Evolutionary conservation across 2,329 filamentous ascomycete genomes (phyloP).

Genomic region (Cordyceps pruinosa): DNA sequence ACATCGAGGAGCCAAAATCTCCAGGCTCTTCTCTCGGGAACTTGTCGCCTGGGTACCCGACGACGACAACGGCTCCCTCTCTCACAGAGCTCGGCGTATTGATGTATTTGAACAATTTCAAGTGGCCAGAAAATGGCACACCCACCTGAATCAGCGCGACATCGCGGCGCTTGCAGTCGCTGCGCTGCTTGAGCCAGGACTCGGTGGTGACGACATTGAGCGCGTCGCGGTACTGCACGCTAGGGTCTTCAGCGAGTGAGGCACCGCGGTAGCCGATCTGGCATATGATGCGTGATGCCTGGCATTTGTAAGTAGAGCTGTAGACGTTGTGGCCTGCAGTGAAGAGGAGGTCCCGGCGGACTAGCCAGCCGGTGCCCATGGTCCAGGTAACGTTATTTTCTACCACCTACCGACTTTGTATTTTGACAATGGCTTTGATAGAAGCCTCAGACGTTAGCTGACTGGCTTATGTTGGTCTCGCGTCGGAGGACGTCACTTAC

Average conservation of each 20-base stretch:
- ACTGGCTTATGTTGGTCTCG: background rate
- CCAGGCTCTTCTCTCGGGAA: background rate
- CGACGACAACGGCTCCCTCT: background rate
- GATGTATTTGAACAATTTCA: constrained; percentile 12
- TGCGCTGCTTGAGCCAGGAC: background rate
- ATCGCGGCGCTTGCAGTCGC: background rate
- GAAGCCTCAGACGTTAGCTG: background rate
- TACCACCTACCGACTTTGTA: background rate
- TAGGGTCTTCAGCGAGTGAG: background rate
- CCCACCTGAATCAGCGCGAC: background rate
- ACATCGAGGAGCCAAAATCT: background rate
- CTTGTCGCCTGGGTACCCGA: background rate
- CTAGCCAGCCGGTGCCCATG: constrained; percentile 4
- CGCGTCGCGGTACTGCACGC: background rate
- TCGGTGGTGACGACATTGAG: background rate
- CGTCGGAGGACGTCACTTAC: background rate
- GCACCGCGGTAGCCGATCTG: background rate
- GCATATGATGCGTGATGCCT: background rate
- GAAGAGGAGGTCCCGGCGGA: background rate
- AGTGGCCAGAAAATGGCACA: background rate
- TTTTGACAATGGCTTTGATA: background rate
- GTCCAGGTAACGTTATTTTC: background rate
- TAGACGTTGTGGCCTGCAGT: background rate
- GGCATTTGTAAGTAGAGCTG: background rate
- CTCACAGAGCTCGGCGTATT: background rate